Conservation (phyloP, 164 flowering plant species). For the Tinospora cordifolia region DNA sequence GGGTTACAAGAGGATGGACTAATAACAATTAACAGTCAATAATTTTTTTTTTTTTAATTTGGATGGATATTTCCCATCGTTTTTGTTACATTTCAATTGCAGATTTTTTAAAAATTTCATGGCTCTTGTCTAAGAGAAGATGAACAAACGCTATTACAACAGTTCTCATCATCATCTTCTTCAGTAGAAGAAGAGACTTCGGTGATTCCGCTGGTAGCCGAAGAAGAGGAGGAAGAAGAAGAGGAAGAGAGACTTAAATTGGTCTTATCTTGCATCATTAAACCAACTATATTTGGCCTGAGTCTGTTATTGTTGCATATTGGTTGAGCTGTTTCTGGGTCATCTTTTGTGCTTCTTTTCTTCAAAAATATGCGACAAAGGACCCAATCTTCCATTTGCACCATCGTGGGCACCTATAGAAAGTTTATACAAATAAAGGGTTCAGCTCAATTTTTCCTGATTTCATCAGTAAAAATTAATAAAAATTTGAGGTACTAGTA, state of each 20-base stretch:
- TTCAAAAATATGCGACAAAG: conserved; percentile 47
- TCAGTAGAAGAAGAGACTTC: conserved; percentile 29
- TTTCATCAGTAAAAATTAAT: neutral
- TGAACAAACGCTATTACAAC: conserved; percentile 13
- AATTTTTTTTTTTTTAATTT: too few species aligned
- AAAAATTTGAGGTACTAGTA: neutral
- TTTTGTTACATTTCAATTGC: neutral
- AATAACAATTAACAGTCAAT: neutral
- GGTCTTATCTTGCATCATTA: conserved; percentile 15
- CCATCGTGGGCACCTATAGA: conserved; percentile 18
- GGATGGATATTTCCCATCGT: neutral
- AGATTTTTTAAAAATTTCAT: conserved; percentile 3
- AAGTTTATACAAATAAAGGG: neutral
- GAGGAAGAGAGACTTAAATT: conserved; percentile 16
- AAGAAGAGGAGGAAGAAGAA: conserved; percentile 26
- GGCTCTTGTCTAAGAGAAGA: conserved; percentile 14
- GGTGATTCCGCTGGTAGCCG: conserved; percentile 29
- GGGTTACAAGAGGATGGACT: neutral
- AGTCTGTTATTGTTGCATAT: conserved; percentile 9
- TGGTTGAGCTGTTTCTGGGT: conserved; percentile 6
- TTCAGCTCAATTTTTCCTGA: neutral
- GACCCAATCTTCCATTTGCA: conserved; percentile 49
- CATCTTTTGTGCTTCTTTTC: conserved; percentile 25
- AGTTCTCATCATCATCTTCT: conserved; percentile 24
- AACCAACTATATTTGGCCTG: conserved; percentile 24